phyloP scores from a whole-genome alignment of 2,329 filamentous ascomycete species.

The Alternaria incomplexa region DNA sequence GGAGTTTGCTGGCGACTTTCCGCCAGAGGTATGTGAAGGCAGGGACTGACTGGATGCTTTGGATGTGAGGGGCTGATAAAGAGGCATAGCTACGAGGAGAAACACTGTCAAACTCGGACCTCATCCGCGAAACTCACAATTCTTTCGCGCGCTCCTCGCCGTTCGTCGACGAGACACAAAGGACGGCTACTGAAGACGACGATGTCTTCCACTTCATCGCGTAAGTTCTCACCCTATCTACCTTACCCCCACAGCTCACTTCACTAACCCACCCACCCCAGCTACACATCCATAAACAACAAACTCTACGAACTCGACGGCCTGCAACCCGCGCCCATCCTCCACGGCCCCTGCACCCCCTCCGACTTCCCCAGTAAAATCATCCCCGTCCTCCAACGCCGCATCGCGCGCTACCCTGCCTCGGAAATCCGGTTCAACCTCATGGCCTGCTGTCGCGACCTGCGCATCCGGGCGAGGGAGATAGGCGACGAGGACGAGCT shows the following conservation, averaged over 20 bases:
- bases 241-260: not conserved
- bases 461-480: conserved; percentile 76
- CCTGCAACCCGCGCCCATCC: conserved; percentile 89
- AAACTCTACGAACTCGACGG: conserved; percentile 94
- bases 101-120: conserved; percentile 70
- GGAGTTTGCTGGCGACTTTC: conserved; percentile 85
- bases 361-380: conserved; percentile 79
- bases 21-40: conserved; percentile 57
- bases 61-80: conserved; percentile 6
- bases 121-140: conserved; percentile 75
- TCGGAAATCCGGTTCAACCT: conserved; percentile 96
- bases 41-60: not conserved
- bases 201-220: conserved; percentile 98
- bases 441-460: conserved; percentile 87
- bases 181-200: conserved; percentile 73
- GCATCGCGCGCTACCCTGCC: conserved; percentile 82
- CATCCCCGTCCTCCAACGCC: conserved; percentile 82
- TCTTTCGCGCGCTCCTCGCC: conserved; percentile 87
- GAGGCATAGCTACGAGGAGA: conserved; percentile 67
- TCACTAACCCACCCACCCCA: conserved; percentile 17
- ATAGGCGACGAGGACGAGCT: conserved; percentile 82
- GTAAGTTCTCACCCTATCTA: conserved; percentile 19
- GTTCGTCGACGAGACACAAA: conserved; percentile 89
- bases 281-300: conserved; percentile 79
- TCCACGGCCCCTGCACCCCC: conserved; percentile 76